Percentiles rank a stretch among this genome's conserved stretches.
Evolutionary conservation across 2,329 filamentous ascomycete genomes (phyloP).

Genomic region (Stromatinia cepivora): DNA sequence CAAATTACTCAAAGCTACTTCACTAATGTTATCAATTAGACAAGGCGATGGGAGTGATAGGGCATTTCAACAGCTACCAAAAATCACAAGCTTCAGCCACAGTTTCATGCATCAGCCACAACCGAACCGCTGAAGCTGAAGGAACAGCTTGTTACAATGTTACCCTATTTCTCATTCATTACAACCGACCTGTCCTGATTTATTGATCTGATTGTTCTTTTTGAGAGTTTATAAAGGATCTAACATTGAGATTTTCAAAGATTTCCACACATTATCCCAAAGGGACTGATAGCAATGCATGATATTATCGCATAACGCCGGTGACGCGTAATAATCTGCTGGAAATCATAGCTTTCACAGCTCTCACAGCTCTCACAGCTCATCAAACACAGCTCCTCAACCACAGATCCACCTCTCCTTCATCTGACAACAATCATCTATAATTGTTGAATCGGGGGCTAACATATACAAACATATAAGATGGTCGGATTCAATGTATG

Average conservation of each 20-base stretch:
- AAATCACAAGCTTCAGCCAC: slow-evolving; percentile 8
- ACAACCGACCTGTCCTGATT: slow-evolving; percentile 3
- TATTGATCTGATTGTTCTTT: background rate
- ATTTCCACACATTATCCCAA: background rate
- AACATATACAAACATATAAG: background rate
- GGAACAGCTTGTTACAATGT: slow-evolving; percentile 10
- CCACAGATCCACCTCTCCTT: background rate
- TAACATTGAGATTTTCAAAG: background rate
- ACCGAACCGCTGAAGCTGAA: background rate
- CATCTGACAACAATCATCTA: background rate
- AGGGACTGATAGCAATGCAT: background rate
- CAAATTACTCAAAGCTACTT: background rate
- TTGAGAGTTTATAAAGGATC: background rate
- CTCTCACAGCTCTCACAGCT: background rate
- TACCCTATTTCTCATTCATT: background rate
- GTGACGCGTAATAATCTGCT: slow-evolving; percentile 23
- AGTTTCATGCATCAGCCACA: background rate
- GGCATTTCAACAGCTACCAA: background rate
- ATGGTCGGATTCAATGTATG: slow-evolving; percentile 36
- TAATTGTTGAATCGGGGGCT: background rate
- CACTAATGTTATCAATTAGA: background rate
- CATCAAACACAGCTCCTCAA: background rate
- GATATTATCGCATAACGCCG: slow-evolving; percentile 14
- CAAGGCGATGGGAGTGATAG: background rate
- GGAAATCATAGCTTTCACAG: background rate